Evolutionary conservation across 1,284 basidiomycete species (phyloP).

Genomic region (Rhodotorula sp.): DNA sequence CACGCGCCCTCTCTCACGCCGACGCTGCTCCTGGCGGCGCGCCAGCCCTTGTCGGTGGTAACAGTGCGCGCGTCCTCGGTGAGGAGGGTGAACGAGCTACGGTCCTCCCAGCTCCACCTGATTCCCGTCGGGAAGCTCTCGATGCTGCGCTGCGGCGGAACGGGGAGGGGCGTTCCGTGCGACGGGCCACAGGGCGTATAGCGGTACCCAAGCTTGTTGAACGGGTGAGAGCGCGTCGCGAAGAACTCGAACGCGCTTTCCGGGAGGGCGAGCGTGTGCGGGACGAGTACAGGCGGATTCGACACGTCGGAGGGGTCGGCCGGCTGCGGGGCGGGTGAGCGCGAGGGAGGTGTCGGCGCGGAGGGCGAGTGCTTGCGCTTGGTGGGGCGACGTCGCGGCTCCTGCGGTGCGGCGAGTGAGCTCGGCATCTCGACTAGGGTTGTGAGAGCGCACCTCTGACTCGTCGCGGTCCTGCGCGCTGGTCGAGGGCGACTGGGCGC

Average conservation of each 20-base stretch:
- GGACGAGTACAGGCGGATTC: constrained; percentile 10
- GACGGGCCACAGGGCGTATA: constrained; percentile 77
- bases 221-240: constrained; percentile 52
- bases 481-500: neutral
- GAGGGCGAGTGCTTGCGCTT: constrained; percentile 23
- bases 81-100: constrained; percentile 67
- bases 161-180: constrained; percentile 52
- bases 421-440: fast-evolving
- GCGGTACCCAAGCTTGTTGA: constrained; percentile 68
- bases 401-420: neutral
- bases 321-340: neutral
- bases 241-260: constrained; percentile 41
- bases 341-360: neutral
- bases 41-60: constrained; percentile 82
- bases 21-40: constrained; percentile 85
- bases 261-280: constrained; percentile 10
- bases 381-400: neutral
- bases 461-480: neutral
- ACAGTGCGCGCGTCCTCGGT: constrained; percentile 77
- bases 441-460: neutral
- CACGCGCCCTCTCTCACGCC: constrained; percentile 86
- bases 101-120: constrained; percentile 83
- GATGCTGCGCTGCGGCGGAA: constrained; percentile 66
- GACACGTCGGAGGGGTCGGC: constrained; percentile 19
- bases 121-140: constrained; percentile 67